Conservation (phyloP, 768 basidiomycete genomes). For the Boletus coccyginus region DNA sequence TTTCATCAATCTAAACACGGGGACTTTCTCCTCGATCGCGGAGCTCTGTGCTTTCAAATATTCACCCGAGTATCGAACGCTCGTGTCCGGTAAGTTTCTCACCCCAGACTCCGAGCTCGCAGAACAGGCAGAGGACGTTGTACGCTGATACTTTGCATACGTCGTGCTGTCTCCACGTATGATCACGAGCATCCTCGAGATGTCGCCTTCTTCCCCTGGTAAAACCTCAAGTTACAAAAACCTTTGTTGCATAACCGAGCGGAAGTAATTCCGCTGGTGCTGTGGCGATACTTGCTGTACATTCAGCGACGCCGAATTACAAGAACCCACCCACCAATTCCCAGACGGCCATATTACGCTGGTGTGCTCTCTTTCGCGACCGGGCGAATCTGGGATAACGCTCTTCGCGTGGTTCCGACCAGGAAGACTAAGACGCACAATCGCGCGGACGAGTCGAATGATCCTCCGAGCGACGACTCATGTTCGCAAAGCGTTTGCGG, state of each 20-base stretch:
- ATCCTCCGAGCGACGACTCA: background rate
- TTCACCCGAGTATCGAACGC: constrained; percentile 11
- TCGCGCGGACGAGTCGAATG: background rate
- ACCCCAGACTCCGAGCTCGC: constrained; percentile 6
- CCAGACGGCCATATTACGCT: background rate
- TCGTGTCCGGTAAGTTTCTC: constrained; percentile 9
- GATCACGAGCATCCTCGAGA: constrained; percentile 16
- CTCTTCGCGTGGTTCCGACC: constrained; percentile 7
- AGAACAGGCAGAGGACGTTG: constrained; percentile 12
- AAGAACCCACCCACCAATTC: constrained; percentile 17
- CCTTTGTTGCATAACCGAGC: constrained; percentile 20
- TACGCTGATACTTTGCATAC: constrained; percentile 24
- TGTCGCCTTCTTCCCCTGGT: constrained; percentile 15
- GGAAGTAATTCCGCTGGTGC: constrained; percentile 19
- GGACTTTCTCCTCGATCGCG: constrained; percentile 15
- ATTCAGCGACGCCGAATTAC: constrained; percentile 28
- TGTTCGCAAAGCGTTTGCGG: constrained; percentile 15
- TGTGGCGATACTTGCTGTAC: constrained; percentile 34
- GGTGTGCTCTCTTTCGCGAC: constrained; percentile 8
- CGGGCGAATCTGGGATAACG: constrained; percentile 25
- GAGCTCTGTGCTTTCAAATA: constrained; percentile 18
- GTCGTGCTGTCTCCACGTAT: constrained; percentile 28
- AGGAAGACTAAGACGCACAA: background rate
- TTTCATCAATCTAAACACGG: constrained; percentile 20
- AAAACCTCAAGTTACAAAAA: constrained; percentile 17